phyloP scores from a whole-genome alignment of 352 stramenopile genomes.

The Pythium periplocum region DNA sequence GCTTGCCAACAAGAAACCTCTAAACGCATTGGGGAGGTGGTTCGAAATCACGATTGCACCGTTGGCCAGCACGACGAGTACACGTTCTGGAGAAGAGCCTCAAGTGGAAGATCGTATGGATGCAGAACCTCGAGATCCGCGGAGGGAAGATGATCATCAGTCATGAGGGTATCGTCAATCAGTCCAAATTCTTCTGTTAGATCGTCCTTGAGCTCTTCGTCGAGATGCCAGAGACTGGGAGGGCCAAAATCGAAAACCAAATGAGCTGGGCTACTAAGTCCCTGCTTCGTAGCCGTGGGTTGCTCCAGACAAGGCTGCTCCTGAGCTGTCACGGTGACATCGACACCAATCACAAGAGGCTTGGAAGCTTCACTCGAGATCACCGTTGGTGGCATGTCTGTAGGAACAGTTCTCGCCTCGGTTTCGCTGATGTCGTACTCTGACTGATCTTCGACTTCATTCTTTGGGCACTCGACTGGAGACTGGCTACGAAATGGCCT shows the following conservation, averaged over 20 bases:
- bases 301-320: not conserved
- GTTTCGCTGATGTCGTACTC: too few relatives aligned
- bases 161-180: not conserved
- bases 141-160: slow-evolving; percentile 1
- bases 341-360: slow-evolving; percentile 3
- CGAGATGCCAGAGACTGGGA: slow-evolving; percentile 35
- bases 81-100: slow-evolving; percentile 3
- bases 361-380: not conserved
- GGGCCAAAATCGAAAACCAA: slow-evolving; percentile 42
- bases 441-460: too few relatives aligned
- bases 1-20: slow-evolving; percentile 1
- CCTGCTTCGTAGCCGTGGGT: not conserved
- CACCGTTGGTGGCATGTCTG: too few relatives aligned
- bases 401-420: too few relatives aligned
- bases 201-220: slow-evolving; percentile 23
- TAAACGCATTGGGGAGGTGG: not conserved
- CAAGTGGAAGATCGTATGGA: slow-evolving; percentile 6
- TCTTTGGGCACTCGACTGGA: too few relatives aligned
- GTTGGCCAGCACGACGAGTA: slow-evolving; percentile 11
- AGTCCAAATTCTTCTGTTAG: not conserved
- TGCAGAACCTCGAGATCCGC: slow-evolving; percentile 6
- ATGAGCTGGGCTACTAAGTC: too few relatives aligned
- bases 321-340: not conserved
- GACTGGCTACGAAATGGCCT: too few relatives aligned
- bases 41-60: slow-evolving; percentile 12